Evolutionary conservation across 768 basidiomycete species (phyloP), one percentile per base, ranked within the genome.

Genomic region (Lactarius deliciosus): DNA sequence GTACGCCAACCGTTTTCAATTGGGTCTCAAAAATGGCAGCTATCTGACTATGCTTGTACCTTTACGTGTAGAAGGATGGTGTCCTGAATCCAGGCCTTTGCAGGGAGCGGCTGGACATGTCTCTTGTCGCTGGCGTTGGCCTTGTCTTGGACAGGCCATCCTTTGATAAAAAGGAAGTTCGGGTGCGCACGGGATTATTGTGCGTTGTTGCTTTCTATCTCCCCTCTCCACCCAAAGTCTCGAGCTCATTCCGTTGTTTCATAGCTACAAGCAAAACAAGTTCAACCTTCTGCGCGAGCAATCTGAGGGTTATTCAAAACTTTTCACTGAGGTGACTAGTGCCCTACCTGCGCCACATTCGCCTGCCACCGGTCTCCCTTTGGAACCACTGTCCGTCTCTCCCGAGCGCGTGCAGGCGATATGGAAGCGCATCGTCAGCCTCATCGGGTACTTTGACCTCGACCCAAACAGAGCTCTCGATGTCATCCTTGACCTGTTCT

Each of bases 281-380:
- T 96, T 96, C 81, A 99, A 98, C 74, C 85, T 99, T 45, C 85
- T 98, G 18, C 90, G 97, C 43, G 97, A 99, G 79, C 93, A 97
- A 72, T 95, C 95, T 0, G 96, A 98, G 79, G 97, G 97, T 9
- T 99, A 94, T 79, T 93, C 93, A 75, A 95, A 96, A 76, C 85
- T 98, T 38, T 85, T 89, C 32, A 86, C 90, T 11, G 93, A 98
- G 73, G 80, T 99, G 45, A 86, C 87, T 13, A 87, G 87, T 69
- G 85, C 83, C 72, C 78, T 95, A 59, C 92, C 92, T 1, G 86
- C 87, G 28, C 78, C 92, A 9, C 91, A 95, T 76, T 86, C 86
- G 5, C 74, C 86, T 32, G 75, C 80, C 25, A 90, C 90, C 25
- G 92, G 85, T 18, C 80, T 81, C 43, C 88, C 91, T 9, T 76